Base-by-base conservation (phyloP, 805 yeast species). In the Jamesozyma gamospora region DNA sequence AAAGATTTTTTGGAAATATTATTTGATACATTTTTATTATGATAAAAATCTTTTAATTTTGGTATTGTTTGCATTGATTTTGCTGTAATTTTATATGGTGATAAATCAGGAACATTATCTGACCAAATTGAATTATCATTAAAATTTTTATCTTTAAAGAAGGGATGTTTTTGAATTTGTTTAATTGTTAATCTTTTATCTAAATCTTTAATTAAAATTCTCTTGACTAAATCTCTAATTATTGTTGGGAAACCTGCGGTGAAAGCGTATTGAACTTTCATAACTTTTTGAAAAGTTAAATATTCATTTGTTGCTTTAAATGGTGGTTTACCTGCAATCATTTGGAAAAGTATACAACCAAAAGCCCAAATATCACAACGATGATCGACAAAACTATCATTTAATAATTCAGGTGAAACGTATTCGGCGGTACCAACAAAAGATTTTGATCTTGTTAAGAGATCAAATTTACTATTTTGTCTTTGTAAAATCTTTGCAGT, bases 281-380 rank as follows among this genome's bases (percentile, higher is more conserved):
- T 76, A 42, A 83, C 81, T 53, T 83, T 83, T 55, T 83, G 94
- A 56, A 83, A 83, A 0, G 90, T 83, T 41, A 80, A 62, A 52
- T 82, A 83, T 53, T 83, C 94, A 54, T 82, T 83, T 0, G 86
- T 71, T 2, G 88, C 94, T 53, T 82, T 82, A 58, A 83, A 83
- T 4, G 94, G 94, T 1, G 96, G 92, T 46, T 72, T 74, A 0
- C 96, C 96, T 44, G 94, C 94, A 18, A 88, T 77, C 95, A 92
- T 85, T 58, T 92, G 97, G 60, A 83, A 92, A 0, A 92, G 61
- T 7, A 92, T 90, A 58, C 97, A 87, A 1, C 98, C 99, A 61
- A 94, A 84, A 10, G 97, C 90, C 99, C 99, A 92, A n/a, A 92
- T 80, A 62, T 92, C 99, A 37, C 96, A 83, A 1, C 96, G 87